These are phyloP conservation scores for Suillus sp. DNA, from an alignment of 768 basidiomycete genomes.

Conservation along the genomic window DNA sequence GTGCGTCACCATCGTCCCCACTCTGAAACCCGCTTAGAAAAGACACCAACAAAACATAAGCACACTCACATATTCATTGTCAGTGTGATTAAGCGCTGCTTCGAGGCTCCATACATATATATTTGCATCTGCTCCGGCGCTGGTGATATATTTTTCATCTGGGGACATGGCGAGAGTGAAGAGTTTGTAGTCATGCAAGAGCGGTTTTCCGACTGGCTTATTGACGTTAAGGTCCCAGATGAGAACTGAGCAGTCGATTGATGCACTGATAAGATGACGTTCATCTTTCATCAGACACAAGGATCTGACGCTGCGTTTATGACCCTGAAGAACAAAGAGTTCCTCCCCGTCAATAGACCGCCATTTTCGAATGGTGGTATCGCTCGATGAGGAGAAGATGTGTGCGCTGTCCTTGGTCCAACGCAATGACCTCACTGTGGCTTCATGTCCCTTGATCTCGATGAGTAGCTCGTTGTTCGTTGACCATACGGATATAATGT, in stretches of 20 bases:
- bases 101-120: neutral
- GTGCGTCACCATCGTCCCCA: neutral
- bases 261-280: neutral
- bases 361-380: neutral
- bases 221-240: neutral
- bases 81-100: neutral
- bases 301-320: rapidly evolving
- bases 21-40: too few species aligned
- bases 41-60: too few species aligned
- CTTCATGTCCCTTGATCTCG: neutral
- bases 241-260: neutral
- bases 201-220: neutral
- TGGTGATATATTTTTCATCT: neutral
- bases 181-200: neutral
- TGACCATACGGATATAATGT: neutral
- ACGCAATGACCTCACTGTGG: rapidly evolving
- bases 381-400: neutral
- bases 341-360: neutral
- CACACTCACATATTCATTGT: too few species aligned
- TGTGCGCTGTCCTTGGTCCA: neutral
- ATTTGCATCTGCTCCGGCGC: neutral
- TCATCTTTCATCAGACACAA: neutral
- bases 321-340: neutral
- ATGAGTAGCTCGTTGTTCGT: neutral
- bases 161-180: neutral